Conservation (phyloP, 2,329 filamentous ascomycete genomes). For the Pseudocercospora macadamiae region DNA sequence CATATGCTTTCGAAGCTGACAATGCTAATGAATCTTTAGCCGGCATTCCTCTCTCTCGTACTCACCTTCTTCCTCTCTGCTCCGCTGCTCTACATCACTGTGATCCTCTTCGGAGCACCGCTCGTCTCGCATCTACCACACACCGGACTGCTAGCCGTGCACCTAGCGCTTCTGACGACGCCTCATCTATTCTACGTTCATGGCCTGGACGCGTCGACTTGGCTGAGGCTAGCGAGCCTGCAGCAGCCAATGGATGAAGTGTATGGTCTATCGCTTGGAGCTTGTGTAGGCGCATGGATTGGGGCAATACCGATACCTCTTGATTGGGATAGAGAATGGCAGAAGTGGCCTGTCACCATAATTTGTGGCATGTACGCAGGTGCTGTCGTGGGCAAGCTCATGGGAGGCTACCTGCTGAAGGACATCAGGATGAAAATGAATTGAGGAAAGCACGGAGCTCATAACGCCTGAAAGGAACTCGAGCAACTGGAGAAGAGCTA, state of each 20-base stretch:
- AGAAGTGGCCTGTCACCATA: slow-evolving; percentile 95
- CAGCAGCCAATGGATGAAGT: slow-evolving; percentile 78
- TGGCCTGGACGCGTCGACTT: slow-evolving; percentile 72
- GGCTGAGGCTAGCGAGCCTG: slow-evolving; percentile 70
- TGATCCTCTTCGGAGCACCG: slow-evolving; percentile 90
- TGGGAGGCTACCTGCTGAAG: slow-evolving; percentile 56
- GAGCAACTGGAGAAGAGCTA: too few relatives aligned
- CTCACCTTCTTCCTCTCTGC: slow-evolving; percentile 59
- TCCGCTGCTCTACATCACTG: slow-evolving; percentile 61
- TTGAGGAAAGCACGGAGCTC: too few relatives aligned
- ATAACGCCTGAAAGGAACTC: not conserved
- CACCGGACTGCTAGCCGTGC: slow-evolving; percentile 78
- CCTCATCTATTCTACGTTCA: slow-evolving; percentile 85
- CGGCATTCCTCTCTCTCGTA: slow-evolving; percentile 70
- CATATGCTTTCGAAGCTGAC: not conserved
- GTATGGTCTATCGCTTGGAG: slow-evolving; percentile 80
- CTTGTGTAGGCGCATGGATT: slow-evolving; percentile 81
- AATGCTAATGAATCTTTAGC: slow-evolving; percentile 53
- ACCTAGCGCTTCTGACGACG: slow-evolving; percentile 76
- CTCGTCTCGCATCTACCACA: slow-evolving; percentile 77
- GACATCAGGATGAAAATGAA: slow-evolving; percentile 47
- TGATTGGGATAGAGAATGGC: slow-evolving; percentile 99
- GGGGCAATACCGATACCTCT: slow-evolving; percentile 93
- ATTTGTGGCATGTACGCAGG: slow-evolving; percentile 80
- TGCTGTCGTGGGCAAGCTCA: slow-evolving; percentile 69